phyloP scores from a whole-genome alignment of 1,284 basidiomycete genomes.

The Marasmius fiardii region DNA sequence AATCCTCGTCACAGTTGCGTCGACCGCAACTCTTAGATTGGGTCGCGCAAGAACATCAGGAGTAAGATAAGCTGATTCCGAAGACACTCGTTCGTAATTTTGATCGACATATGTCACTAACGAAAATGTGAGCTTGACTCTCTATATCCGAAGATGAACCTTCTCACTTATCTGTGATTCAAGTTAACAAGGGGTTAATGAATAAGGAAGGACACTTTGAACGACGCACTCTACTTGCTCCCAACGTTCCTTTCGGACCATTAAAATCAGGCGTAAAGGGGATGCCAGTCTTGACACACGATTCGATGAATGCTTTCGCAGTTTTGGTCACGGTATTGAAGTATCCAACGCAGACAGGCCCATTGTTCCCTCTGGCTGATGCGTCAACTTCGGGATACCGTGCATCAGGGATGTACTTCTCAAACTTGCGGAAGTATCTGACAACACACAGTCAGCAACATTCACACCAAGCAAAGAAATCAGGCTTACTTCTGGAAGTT shows the following conservation, averaged over 20 bases:
- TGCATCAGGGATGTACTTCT: slow-evolving; percentile 46
- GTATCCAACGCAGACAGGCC: slow-evolving; percentile 48
- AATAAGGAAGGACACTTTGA: background rate
- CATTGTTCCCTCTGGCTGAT: slow-evolving; percentile 40
- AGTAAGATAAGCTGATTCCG: slow-evolving; percentile 65
- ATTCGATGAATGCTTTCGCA: slow-evolving; percentile 42
- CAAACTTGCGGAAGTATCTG: slow-evolving; percentile 64
- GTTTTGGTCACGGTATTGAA: slow-evolving; percentile 33
- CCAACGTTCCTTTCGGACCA: slow-evolving; percentile 43
- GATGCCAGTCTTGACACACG: slow-evolving; percentile 46
- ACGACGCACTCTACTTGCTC: slow-evolving; percentile 47
- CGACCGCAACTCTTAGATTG: slow-evolving; percentile 57
- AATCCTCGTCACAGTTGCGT: slow-evolving; percentile 51
- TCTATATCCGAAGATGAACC: slow-evolving; percentile 12
- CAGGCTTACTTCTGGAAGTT: slow-evolving; percentile 42
- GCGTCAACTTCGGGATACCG: slow-evolving; percentile 44
- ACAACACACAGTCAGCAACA: background rate
- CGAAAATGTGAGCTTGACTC: slow-evolving; percentile 2
- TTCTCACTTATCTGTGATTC: slow-evolving; percentile 6
- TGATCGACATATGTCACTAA: slow-evolving; percentile 63
- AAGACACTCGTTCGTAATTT: slow-evolving; percentile 49
- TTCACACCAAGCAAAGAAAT: background rate
- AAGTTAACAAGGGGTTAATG: background rate
- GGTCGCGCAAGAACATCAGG: slow-evolving; percentile 54
- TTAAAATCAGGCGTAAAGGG: slow-evolving; percentile 49